A percentile compares a stretch with the other conserved stretches of the same genome.
Conservation (phyloP, 331 rosid genomes). For the Pyracantha coccinea region DNA sequence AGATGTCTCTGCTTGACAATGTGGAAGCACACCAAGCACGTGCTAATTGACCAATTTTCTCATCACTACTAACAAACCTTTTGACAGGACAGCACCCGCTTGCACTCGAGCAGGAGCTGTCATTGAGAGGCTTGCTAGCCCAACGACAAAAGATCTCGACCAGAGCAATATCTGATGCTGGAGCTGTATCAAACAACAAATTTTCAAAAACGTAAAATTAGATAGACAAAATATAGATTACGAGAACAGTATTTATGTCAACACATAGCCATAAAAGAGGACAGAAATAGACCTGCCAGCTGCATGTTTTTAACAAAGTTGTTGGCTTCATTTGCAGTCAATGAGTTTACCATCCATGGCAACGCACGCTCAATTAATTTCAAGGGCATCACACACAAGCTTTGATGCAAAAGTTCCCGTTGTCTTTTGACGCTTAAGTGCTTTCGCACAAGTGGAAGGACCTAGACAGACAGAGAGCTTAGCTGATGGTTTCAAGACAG, state of each 20-base stretch:
- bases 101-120: constrained; percentile 49
- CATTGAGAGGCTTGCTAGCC: constrained; percentile 71
- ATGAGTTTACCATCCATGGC: constrained; percentile 73
- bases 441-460: constrained; percentile 82
- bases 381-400: constrained; percentile 88
- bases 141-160: constrained; percentile 73
- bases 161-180: constrained; percentile 66
- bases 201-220: constrained; percentile 5
- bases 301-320: constrained; percentile 63
- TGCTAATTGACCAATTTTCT: constrained; percentile 29
- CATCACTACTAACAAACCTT: constrained; percentile 44
- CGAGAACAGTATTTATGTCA: background rate
- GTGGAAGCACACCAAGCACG: constrained; percentile 30
- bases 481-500: constrained; percentile 4
- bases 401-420: constrained; percentile 69
- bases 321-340: constrained; percentile 52
- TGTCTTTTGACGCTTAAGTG: constrained; percentile 62
- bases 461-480: constrained; percentile 36
- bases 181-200: constrained; percentile 44
- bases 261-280: background rate
- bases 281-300: constrained; percentile 58
- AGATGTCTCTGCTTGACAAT: constrained; percentile 31
- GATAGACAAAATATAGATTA: background rate
- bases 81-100: constrained; percentile 46
- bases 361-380: constrained; percentile 71